These are phyloP conservation scores for Kodamaea ohmeri DNA, from an alignment of 1,139 yeast genomes.

Conservation along the genomic window DNA sequence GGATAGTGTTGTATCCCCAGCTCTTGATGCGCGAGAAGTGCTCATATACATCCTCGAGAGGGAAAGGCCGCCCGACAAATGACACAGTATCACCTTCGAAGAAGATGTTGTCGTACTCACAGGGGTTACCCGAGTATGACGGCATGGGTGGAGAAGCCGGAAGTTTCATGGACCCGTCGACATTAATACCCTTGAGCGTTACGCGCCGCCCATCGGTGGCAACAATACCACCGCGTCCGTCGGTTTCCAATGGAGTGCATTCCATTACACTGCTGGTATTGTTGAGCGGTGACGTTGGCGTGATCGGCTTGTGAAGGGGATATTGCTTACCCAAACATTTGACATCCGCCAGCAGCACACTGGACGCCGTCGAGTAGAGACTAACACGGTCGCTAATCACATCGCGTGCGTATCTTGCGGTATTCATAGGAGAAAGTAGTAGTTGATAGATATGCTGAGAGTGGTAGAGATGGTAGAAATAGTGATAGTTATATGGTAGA, in stretches of 20 bases:
- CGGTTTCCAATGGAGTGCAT: constrained; percentile 35
- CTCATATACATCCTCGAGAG: constrained; percentile 63
- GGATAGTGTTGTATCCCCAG: constrained; percentile 77
- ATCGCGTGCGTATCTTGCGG: constrained; percentile 28
- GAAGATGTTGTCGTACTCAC: constrained; percentile 46
- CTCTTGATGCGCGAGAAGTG: constrained; percentile 71
- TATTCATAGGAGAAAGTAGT: constrained; percentile 15
- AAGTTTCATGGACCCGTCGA: constrained; percentile 73
- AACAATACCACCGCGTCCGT: constrained; percentile 56
- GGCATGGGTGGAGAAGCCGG: constrained; percentile 60
- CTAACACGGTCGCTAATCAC: constrained; percentile 33
- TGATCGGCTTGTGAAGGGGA: constrained; percentile 9
- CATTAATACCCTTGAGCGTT: constrained; percentile 74
- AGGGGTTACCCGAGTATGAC: constrained; percentile 47
- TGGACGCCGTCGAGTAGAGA: constrained; percentile 29
- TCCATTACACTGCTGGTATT: constrained; percentile 21
- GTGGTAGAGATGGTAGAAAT: background rate
- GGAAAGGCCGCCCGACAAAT: constrained; percentile 80
- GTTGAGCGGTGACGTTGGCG: constrained; percentile 12
- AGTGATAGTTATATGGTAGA: too few relatives aligned
- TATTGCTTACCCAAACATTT: constrained; percentile 23
- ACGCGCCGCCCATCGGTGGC: constrained; percentile 51
- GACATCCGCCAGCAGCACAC: constrained; percentile 27
- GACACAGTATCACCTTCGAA: constrained; percentile 70
- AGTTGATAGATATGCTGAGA: too few relatives aligned